Evolutionary conservation across 371 early-diverging fungal genomes (phyloP), one percentile per base, ranked within the genome.

Genomic region (Mortierella sp.): DNA sequence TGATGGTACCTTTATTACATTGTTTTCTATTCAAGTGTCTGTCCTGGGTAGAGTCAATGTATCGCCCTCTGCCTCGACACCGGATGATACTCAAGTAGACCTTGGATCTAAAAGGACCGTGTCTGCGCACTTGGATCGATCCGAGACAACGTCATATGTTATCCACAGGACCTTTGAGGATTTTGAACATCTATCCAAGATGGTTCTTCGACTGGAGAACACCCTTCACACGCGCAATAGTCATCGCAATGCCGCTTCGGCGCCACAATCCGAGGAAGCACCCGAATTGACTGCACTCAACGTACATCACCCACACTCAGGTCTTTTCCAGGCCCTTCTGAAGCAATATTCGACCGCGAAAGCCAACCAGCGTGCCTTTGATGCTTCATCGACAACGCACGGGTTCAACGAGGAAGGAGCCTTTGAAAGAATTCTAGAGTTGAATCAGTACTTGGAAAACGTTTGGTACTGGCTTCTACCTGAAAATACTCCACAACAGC

Each of bases 121-220:
- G n/a, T 57, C 72, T 22, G 78, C 66, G 15, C 72, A 72, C 22
- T 35, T 77, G 23, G 42, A 68, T 42, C 68, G 61, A 23, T 60
- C 78, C 31, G 78, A 72, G 26, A 77, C 78, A 37, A 77, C 78
- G 0, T 72, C 78, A 2, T 77, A 72, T 65, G 78, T 77, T 17
- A 77, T 77, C 64, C 78, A 77, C 35, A 26, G 78, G 54, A 72
- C 78, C 4, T 77, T 77, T 35, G 78, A 77, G 42, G 78, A 77
- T 15, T 72, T 77, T 42, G 62, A 72, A 32, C 68, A 47, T 3
- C 55, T 77, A 31, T 77, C 78, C 2, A 72, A 77, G 32, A 72
- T 63, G 55, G 72, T 77, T 23, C 68, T 77, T 15, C 55, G 57
- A 1, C 57, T 77, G 10, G 64, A 68, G 19, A 40, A 54, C 32